Percentiles rank a stretch among this genome's conserved stretches.
These are phyloP conservation scores for Suillus paluster DNA, from an alignment of 768 basidiomycete genomes.

Conservation along the genomic window DNA sequence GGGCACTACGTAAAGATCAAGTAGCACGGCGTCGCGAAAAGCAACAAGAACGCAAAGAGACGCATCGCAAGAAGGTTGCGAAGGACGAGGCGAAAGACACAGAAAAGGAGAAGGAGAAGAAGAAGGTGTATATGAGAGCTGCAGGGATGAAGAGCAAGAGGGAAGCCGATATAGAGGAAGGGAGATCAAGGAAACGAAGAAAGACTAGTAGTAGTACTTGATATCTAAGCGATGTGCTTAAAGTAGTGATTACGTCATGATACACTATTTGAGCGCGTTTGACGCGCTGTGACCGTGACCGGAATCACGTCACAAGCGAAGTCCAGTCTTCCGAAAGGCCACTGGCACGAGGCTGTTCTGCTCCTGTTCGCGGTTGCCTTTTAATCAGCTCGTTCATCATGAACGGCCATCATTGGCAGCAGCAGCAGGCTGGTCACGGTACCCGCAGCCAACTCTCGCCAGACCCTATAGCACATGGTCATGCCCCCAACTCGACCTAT, in stretches of 20 bases:
- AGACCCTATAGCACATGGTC: constrained; percentile 16
- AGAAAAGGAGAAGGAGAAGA: constrained; percentile 77
- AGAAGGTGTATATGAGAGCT: constrained; percentile 75
- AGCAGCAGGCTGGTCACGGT: constrained; percentile 22
- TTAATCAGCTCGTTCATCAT: constrained; percentile 19
- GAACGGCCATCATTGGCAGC: constrained; percentile 31
- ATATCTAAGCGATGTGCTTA: background rate
- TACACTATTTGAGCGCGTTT: background rate
- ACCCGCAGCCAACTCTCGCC: constrained; percentile 17
- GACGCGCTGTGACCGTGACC: constrained; percentile 4
- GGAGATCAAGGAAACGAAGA: constrained; percentile 55
- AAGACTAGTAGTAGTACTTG: constrained; percentile 49
- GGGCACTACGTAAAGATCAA: constrained; percentile 90
- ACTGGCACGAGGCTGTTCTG: constrained; percentile 9
- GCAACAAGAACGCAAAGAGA: constrained; percentile 77
- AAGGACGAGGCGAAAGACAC: constrained; percentile 64
- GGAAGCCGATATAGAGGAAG: constrained; percentile 63
- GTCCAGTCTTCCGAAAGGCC: constrained; percentile 4
- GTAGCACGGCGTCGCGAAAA: constrained; percentile 78
- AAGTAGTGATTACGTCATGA: background rate
- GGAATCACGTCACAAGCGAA: constrained; percentile 7
- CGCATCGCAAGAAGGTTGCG: constrained; percentile 71
- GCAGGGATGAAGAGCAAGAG: constrained; percentile 76
- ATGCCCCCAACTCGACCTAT: constrained; percentile 56
- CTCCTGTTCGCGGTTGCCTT: constrained; percentile 6